Conservation (phyloP, 805 yeast genomes). For the Candida boidinii region DNA sequence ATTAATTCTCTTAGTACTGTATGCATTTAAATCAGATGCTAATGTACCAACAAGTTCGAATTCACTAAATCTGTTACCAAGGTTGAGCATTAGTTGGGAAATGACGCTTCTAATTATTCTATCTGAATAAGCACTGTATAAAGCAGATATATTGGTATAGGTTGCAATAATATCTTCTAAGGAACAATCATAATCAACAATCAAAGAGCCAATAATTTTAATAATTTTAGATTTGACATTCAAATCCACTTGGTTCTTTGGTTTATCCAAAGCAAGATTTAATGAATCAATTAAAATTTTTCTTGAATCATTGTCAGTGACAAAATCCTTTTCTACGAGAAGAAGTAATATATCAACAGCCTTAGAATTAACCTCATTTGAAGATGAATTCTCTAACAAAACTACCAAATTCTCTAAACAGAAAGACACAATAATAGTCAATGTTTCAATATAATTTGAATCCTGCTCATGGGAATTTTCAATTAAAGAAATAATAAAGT, state of each 20-base stretch:
- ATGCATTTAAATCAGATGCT: conserved; percentile 64
- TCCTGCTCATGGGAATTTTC: conserved; percentile 33
- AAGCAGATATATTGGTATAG: conserved; percentile 21
- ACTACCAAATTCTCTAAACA: conserved; percentile 43
- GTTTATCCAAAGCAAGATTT: conserved; percentile 51
- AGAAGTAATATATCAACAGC: conserved; percentile 43
- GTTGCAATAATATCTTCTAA: conserved; percentile 37
- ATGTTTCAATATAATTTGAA: conserved; percentile 31
- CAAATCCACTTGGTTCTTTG: conserved; percentile 40
- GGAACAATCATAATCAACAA: conserved; percentile 43
- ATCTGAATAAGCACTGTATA: conserved; percentile 53
- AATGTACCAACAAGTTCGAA: conserved; percentile 39
- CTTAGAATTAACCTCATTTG: conserved; percentile 39
- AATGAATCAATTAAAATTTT: conserved; percentile 46
- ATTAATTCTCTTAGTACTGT: conserved; percentile 48
- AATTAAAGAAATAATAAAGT: conserved; percentile 40
- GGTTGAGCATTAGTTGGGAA: conserved; percentile 46
- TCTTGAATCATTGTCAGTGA: conserved; percentile 47
- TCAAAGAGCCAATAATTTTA: conserved; percentile 45
- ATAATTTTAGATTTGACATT: conserved; percentile 50
- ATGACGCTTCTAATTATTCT: conserved; percentile 54
- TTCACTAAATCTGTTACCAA: conserved; percentile 44
- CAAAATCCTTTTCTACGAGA: conserved; percentile 49
- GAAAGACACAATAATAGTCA: conserved; percentile 50
- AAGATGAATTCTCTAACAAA: conserved; percentile 32